phyloP scores from a whole-genome alignment of 441 rosid genomes.

The Gossypium davidsonii region DNA sequence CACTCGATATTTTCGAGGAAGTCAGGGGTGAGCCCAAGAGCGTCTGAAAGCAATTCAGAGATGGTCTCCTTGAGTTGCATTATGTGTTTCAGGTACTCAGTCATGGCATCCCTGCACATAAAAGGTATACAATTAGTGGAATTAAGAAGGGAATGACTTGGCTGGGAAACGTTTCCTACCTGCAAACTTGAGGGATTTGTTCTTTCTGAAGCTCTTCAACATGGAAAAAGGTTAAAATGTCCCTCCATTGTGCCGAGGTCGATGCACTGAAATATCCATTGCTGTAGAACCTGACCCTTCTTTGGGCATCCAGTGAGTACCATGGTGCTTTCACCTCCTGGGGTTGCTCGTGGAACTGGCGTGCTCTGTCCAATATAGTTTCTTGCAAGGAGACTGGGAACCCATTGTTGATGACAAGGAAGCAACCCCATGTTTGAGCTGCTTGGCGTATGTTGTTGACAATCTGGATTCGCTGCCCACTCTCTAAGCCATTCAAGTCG shows the following conservation, averaged over 20 bases:
- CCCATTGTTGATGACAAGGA: background rate
- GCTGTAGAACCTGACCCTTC: background rate
- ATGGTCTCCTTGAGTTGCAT: conserved; percentile 24
- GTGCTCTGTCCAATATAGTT: background rate
- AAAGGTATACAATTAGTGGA: background rate
- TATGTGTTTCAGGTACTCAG: conserved; percentile 27
- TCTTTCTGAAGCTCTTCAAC: conserved; percentile 28
- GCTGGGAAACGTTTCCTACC: conserved; percentile 22
- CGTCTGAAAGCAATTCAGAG: conserved; percentile 36
- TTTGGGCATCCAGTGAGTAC: conserved; percentile 31
- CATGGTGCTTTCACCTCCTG: conserved; percentile 35
- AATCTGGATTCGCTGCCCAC: background rate
- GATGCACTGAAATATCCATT: background rate
- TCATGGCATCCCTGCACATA: conserved; percentile 24
- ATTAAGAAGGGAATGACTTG: background rate
- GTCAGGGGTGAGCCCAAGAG: conserved; percentile 30
- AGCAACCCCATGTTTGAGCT: conserved; percentile 6
- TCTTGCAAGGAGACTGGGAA: background rate
- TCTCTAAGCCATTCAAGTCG: background rate
- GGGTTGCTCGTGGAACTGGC: conserved; percentile 21
- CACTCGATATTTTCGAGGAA: conserved; percentile 28
- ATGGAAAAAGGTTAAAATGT: conserved; percentile 26
- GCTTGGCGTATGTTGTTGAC: background rate
- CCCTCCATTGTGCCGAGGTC: conserved; percentile 30
- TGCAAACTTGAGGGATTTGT: conserved; percentile 33